Base-by-base conservation (phyloP, 495 filamentous ascomycete genomes). In the Xylaria bambusicola region DNA sequence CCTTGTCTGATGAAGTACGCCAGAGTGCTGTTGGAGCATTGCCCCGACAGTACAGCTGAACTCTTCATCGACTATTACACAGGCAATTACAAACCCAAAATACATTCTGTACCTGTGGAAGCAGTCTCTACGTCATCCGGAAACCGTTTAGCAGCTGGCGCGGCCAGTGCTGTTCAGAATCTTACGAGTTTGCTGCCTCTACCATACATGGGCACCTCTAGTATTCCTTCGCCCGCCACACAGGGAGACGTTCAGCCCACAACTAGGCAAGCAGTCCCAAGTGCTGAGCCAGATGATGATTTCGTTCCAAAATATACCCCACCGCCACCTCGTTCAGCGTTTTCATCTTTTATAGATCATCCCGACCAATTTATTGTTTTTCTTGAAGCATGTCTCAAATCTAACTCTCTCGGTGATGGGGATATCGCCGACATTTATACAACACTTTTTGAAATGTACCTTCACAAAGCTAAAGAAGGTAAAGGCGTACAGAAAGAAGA, bases 391-490 rank as follows among this genome's bases (percentile, higher is more conserved):
- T 93, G 87, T 52, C 83, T 89, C 6, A 80, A 84, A 58, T 82
- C 88, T 61, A 80, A 87, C 6, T 73, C 84, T 21, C 72, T 94
- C 4, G 85, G 82, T 23, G 77, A 90, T 49, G 66, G 73, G 10
- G 89, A 97, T 63, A 88, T 86, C 64, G 79, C 84, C 6, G 95
- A 98, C 71, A 84, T 98, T 40, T 93, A 93, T 72, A 98, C 94
- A 1, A 97, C 94, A 0, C 73, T 98, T 27, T 98, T 98, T 69
- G 94, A 98, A 69, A 97, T 98, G 86, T 98, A 97, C 70, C 80
- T 98, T 20, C 89, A 97, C 64, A 91, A 90, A 55, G 89, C 92
- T 40, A 88, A 84, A 63, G 79, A 84, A n/a, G 86, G 86, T 65
- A 88, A 84, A 62, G 84, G 87, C 40, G 71, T 72, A 46, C 68